A percentile compares a stretch with the other conserved stretches of the same genome.
Conservation (phyloP, 306 rosid species). For the Citrullus amarus region DNA sequence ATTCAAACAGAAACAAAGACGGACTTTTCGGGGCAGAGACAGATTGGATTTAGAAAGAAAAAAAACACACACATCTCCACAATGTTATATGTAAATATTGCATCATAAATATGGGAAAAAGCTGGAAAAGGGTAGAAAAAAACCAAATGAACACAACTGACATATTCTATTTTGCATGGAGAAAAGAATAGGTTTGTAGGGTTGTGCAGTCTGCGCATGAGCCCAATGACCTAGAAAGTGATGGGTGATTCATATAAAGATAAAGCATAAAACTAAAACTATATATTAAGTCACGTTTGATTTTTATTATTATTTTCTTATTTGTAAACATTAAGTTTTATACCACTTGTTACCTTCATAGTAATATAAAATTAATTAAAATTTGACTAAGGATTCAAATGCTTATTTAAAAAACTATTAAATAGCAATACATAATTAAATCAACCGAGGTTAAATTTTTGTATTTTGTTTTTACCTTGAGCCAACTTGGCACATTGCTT, state of each 20-base stretch:
- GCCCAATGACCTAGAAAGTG: slow-evolving; percentile 36
- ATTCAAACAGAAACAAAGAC: not conserved
- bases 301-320: no score
- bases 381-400: no score
- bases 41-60: not conserved
- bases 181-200: slow-evolving; percentile 57
- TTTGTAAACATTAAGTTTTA: no score
- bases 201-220: slow-evolving; percentile 25
- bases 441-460: no score
- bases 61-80: no score
- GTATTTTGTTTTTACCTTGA: slow-evolving; percentile 41
- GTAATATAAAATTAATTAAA: no score
- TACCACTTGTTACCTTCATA: no score
- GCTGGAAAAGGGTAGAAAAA: not conserved
- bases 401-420: no score
- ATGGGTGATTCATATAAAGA: slow-evolving; percentile 45
- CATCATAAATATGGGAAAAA: not conserved
- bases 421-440: no score
- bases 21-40: not conserved
- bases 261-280: slow-evolving; percentile 32
- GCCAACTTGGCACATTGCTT: slow-evolving; percentile 97
- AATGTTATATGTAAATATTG: not conserved
- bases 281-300: no score
- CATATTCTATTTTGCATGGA: slow-evolving; percentile 47
- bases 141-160: slow-evolving; percentile 10